Percentiles rank a stretch among this genome's conserved stretches.
These are phyloP conservation scores for Orbilia blumenaviensis DNA, from an alignment of 2,329 filamentous ascomycete genomes.

Conservation along the genomic window DNA sequence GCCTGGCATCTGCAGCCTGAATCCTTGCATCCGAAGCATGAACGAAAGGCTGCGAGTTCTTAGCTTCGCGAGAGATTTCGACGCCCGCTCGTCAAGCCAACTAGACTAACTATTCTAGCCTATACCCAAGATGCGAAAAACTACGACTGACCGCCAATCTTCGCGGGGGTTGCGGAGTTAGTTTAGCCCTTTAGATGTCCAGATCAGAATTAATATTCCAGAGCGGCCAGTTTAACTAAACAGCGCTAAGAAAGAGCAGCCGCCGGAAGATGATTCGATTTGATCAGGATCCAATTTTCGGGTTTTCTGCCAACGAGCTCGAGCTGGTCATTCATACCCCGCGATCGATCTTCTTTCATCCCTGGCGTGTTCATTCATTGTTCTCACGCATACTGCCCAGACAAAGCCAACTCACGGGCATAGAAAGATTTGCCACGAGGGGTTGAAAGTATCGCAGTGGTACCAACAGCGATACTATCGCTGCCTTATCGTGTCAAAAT, in stretches of 20 bases:
- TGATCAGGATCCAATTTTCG: constrained; percentile 11
- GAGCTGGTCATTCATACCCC: not conserved
- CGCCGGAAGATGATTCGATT: not conserved
- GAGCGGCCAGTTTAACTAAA: not conserved
- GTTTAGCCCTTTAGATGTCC: not conserved
- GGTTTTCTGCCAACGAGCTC: not conserved
- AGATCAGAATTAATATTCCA: not conserved
- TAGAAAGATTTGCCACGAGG: not conserved
- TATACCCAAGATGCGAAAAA: not conserved
- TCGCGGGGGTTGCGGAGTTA: constrained; percentile 34
- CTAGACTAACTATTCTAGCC: not conserved
- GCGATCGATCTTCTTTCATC: not conserved
- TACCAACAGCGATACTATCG: not conserved
- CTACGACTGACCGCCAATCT: not conserved
- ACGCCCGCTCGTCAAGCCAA: too few species aligned
- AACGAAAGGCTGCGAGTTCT: not conserved
- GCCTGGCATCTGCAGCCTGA: not conserved
- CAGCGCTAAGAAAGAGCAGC: not conserved
- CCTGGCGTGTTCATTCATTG: not conserved
- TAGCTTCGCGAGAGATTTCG: not conserved
- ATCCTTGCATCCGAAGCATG: constrained; percentile 18
- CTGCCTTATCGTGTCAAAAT: too few species aligned
- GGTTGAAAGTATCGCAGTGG: not conserved
- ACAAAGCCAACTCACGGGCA: not conserved
- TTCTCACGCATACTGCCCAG: not conserved